Evolutionary conservation across 2,329 filamentous ascomycete genomes (phyloP).

Genomic region (Pseudogymnoascus destructans): DNA sequence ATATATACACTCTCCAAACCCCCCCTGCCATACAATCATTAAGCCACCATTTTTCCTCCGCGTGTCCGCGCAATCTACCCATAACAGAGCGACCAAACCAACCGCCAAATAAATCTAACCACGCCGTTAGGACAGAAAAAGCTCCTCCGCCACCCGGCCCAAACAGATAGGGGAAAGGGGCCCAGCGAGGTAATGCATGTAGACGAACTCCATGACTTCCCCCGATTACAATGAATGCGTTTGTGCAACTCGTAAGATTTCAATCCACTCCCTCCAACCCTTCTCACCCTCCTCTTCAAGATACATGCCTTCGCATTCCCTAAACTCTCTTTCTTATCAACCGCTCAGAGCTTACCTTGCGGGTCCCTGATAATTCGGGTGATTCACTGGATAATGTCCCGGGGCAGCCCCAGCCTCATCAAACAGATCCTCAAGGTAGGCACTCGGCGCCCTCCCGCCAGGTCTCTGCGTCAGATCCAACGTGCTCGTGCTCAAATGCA

Average conservation of each 20-base stretch:
- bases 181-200: not conserved
- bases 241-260: not conserved
- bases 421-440: constrained; percentile 80
- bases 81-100: not conserved
- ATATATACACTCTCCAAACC: not conserved
- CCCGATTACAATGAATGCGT: constrained; percentile 1
- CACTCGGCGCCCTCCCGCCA: constrained; percentile 60
- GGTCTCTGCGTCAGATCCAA: constrained; percentile 50
- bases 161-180: not conserved
- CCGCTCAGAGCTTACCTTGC: constrained; percentile 14
- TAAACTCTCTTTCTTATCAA: not conserved
- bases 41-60: not conserved
- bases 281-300: not conserved
- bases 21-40: not conserved
- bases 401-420: constrained; percentile 45
- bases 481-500: constrained; percentile 48
- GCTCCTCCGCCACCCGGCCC: not conserved
- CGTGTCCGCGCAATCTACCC: not conserved
- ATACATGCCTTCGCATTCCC: not conserved
- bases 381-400: not conserved
- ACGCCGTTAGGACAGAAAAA: not conserved
- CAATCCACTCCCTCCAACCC: not conserved
- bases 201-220: not conserved
- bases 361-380: constrained; percentile 8
- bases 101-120: constrained; percentile 1